Evolutionary conservation across 2,329 filamentous ascomycete species (phyloP).

Genomic region (Talaromyces amestolkiae): DNA sequence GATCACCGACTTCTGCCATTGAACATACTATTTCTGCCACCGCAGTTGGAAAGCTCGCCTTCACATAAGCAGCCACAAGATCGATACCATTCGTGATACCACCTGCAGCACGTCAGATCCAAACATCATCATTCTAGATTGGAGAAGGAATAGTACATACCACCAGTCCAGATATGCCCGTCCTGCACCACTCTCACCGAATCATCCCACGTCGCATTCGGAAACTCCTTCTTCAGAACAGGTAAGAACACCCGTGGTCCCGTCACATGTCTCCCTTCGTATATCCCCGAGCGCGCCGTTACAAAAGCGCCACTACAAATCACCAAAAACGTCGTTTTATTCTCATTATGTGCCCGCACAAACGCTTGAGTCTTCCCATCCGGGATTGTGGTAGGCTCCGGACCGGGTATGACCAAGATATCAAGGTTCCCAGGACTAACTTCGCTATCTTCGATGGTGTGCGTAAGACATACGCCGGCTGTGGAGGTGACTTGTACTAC

Average conservation of each 20-base stretch:
- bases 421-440: slow-evolving; percentile 39
- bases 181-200: slow-evolving; percentile 23
- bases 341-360: slow-evolving; percentile 32
- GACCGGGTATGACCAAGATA: slow-evolving; percentile 39
- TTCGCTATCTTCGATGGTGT: slow-evolving; percentile 26
- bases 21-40: slow-evolving; percentile 34
- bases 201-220: slow-evolving; percentile 26
- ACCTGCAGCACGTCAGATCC: slow-evolving; percentile 18
- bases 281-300: slow-evolving; percentile 27
- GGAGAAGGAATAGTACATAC: slow-evolving; percentile 13
- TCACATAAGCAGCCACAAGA: slow-evolving; percentile 26
- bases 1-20: slow-evolving; percentile 34
- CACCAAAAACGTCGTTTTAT: slow-evolving; percentile 26
- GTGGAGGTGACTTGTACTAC: slow-evolving; percentile 25
- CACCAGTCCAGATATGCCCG: slow-evolving; percentile 29
- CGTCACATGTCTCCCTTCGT: slow-evolving; percentile 23
- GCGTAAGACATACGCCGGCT: slow-evolving; percentile 30
- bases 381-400: slow-evolving; percentile 31
- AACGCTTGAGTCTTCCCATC: slow-evolving; percentile 31
- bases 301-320: slow-evolving; percentile 29
- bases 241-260: slow-evolving; percentile 27
- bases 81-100: slow-evolving; percentile 31
- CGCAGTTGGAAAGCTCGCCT: slow-evolving; percentile 23
- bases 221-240: slow-evolving; percentile 26
- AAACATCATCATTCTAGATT: not conserved